Evolutionary conservation across 2,329 filamentous ascomycete species (phyloP), one percentile per base, ranked within the genome.

Genomic region (Alternaria panax): DNA sequence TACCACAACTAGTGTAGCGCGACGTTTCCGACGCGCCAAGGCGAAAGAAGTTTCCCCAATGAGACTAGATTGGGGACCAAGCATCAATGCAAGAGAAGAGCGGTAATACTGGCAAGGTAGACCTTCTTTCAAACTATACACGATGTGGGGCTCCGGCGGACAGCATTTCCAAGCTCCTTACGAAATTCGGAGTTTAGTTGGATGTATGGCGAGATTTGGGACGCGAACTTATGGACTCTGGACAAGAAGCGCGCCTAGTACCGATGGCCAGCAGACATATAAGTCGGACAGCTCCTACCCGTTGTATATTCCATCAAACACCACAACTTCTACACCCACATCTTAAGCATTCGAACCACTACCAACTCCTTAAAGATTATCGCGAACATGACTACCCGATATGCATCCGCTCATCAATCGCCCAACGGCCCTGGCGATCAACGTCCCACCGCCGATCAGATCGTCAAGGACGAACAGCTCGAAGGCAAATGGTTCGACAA

Each of bases 381-480:
- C 32, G 18, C 28, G 20, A 36, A 22, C 3, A 50, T 50, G 46
- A 34, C 46, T 42, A 53, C 56, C n/a, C 64, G 57, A 5, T 65
- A 67, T 16, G 48, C 20, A 12, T 51, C 54, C 24, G 54, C 25
- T 38, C 62, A 65, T 43, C 47, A 62, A 22, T 38, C 62, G 25
- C 57, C 59, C 32, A 51, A 66, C 32, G 80, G 79, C 0, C 71
- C 79, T 1, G 79, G 79, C 1, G 80, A 81, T 55, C 66, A 70
- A 27, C 73, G 80, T 5, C 80, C 80, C 12, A 81, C 80, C 1
- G 79, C 79, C 2, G 55, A 79, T 0, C 71, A 80, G 47, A 76
- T 81, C 43, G 51, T 81, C 56, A 57, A 73, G 18, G 79, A 81
- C 54, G 77, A 81, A n/a, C 48, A 65, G 5, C 68, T 63, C 18